Conservation (phyloP, 148 eudicot genomes). For the Chenopodium suecicum region DNA sequence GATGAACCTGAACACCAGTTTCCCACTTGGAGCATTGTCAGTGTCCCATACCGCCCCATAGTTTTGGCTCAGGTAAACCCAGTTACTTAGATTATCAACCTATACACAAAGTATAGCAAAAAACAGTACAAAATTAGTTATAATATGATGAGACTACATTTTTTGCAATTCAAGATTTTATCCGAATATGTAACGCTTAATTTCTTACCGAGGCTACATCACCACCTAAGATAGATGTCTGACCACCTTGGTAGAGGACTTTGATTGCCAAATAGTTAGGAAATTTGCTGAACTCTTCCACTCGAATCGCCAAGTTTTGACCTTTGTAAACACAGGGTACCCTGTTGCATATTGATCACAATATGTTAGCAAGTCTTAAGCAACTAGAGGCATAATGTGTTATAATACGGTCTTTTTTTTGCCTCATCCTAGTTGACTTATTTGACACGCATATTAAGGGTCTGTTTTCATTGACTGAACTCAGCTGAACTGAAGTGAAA, state of each 20-base stretch:
- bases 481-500: too few species aligned
- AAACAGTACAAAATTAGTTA: neutral
- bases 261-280: constrained; percentile 61
- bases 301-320: constrained; percentile 53
- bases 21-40: constrained; percentile 23
- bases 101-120: neutral
- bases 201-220: constrained; percentile 58
- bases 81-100: constrained; percentile 13
- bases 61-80: constrained; percentile 27
- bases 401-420: too few species aligned
- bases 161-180: neutral
- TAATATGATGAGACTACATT: neutral
- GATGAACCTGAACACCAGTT: constrained; percentile 23
- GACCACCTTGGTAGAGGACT: constrained; percentile 76
- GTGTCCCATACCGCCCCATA: constrained; percentile 33
- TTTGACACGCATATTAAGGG: too few species aligned
- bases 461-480: too few species aligned
- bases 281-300: constrained; percentile 56
- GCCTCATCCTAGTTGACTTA: too few species aligned
- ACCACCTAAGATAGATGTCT: constrained; percentile 55
- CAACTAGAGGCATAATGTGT: too few species aligned
- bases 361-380: too few species aligned
- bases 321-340: constrained; percentile 64
- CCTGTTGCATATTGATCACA: constrained; percentile 33
- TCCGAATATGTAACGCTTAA: neutral